Evolutionary conservation across 805 yeast genomes (phyloP), one percentile per base, ranked within the genome.

Genomic region (Candida saitoana): DNA sequence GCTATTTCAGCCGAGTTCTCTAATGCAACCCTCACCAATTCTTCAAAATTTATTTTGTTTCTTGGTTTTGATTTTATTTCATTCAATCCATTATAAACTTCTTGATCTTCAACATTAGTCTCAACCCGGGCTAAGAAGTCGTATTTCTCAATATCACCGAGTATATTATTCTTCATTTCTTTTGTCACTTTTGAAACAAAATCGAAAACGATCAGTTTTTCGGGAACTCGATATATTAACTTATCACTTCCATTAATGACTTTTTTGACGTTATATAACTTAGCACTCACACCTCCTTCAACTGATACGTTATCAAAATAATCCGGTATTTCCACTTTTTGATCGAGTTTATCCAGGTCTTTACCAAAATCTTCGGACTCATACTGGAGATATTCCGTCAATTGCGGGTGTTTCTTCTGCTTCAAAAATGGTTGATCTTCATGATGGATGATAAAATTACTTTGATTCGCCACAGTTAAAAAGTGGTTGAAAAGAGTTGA

Each of bases 161-260:
- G 34, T 16, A 60, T 51, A 45, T 41, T 41, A 56, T 59, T 17
- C 54, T 5, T 67, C 47, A 38, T 64, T 16, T 59, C 55, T 30
- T 5, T 52, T 22, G 51, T 73, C 3, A 78, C 76, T 20, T 74
- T 77, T 16, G 74, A 74, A 25, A 83, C 57, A 54, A 88, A 88
- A 57, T 87, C 91, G 24, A 86, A 61, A 33, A 84, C 60, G 4
- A 87, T 71, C 52, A 84, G 81, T 34, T 73, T 72, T 48, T 84
- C 93, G 1, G 87, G 85, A 3, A 87, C 58, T 42, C 83, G 65
- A 59, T 80, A 83, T 1, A 86, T 70, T 27, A 76, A 71, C 27
- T 77, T 71, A 25, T 65, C 62, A 12, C 46, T 33, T 25, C 72
- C 41, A 25, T 47, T 42, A 3, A 56, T 48, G 42, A 58, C 41